phyloP scores from a whole-genome alignment of 257 asterid genomes.

The Lantana camara region DNA sequence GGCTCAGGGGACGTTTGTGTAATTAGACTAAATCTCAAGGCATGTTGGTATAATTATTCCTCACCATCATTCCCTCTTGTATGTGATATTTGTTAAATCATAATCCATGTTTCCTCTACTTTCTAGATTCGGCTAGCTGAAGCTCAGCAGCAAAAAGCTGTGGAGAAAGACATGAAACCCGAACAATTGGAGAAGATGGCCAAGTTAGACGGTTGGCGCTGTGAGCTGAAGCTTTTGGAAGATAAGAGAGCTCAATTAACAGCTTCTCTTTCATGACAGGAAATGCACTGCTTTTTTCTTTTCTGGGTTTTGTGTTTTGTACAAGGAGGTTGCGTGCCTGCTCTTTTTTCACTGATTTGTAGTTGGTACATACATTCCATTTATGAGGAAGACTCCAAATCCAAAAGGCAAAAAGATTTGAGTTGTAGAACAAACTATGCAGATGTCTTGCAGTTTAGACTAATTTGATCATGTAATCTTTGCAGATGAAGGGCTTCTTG shows the following conservation, averaged over 20 bases:
- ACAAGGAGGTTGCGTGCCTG: constrained; percentile 1
- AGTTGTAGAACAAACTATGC: neutral
- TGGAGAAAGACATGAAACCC: constrained; percentile 51
- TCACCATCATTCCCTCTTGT: neutral
- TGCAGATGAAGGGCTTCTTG: too few relatives aligned
- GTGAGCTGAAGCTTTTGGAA: constrained; percentile 66
- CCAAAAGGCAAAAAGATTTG: neutral
- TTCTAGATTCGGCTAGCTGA: constrained; percentile 65
- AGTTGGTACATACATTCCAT: neutral
- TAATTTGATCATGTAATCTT: neutral
- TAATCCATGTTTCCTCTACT: neutral
- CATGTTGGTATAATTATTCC: too few relatives aligned
- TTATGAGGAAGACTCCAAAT: neutral
- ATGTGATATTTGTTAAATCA: constrained; percentile 7
- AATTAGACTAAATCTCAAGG: too few relatives aligned
- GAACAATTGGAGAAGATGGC: constrained; percentile 66
- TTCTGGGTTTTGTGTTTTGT: constrained; percentile 8
- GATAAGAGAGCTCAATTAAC: constrained; percentile 47
- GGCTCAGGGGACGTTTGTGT: too few relatives aligned
- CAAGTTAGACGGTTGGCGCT: constrained; percentile 65
- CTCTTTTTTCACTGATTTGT: neutral
- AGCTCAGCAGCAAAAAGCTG: constrained; percentile 60
- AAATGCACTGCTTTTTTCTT: constrained; percentile 1
- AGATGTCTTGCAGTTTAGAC: neutral
- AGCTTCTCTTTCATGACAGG: constrained; percentile 25